Base-by-base conservation (phyloP, 768 basidiomycete species). In the Cytidiella melzeri region DNA sequence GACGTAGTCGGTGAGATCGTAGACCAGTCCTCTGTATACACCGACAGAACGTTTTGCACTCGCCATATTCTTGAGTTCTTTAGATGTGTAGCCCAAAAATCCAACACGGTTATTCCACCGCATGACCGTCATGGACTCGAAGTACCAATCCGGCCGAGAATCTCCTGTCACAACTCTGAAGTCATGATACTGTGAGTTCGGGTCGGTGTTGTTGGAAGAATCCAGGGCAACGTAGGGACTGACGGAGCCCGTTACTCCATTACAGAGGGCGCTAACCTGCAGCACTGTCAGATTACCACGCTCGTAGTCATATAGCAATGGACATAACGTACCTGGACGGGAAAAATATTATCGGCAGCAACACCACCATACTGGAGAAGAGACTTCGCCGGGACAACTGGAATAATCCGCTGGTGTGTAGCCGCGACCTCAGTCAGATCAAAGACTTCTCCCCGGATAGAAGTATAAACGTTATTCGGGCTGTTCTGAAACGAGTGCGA, bases 71-170 rank as follows among this genome's bases (percentile, higher is more conserved):
- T 71, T 74, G 62, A 96, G 79, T 52, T 86, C 82, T 60, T 79
- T 79, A 13, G 84, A 81, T 0, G 88, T 88, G 61, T 80, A 86
- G 0, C 93, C 95, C 44, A 95, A 61, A 63, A 94, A 97, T 0
- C 96, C 96, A 36, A 83, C 78, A 34, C 95, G 87, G 57, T 81
- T 81, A 46, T 81, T 84, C 73, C 86, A 96, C 5, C 96, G 87
- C 86, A 99, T 85, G 62, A 79, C 65, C 2, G 89, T 87, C 96
- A 99, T 98, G 51, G 73, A 75, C 69, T 98, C 87, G 56, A 88
- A 93, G 66, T 98, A 99, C 96, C 96, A 99, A 62, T 99, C 96
- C 0, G 96, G 95, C 7, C 96, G 81, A 0, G 87, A 85, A 61
- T 98, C 95, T 51, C 83, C 87, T 28, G 84, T 86, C 62, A 74